Percentiles rank a stretch among this genome's conserved stretches.
These are phyloP conservation scores for Penicillium verrucosum DNA, from an alignment of 2,329 filamentous ascomycete species.

Conservation along the genomic window DNA sequence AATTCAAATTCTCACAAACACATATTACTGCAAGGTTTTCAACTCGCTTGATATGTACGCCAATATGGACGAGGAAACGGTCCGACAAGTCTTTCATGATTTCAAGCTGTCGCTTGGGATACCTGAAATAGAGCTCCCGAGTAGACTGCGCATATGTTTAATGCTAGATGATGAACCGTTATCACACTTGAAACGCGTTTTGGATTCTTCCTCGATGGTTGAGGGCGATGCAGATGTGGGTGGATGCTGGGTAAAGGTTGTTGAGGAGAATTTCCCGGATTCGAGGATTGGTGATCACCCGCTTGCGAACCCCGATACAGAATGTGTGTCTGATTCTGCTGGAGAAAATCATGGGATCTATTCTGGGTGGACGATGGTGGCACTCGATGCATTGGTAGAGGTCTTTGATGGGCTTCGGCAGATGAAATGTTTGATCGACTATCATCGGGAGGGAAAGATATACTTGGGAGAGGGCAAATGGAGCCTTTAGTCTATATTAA, in stretches of 20 bases:
- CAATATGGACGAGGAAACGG: conserved; percentile 13
- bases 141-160: conserved; percentile 26
- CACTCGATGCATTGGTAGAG: conserved; percentile 27
- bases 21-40: conserved; percentile 30
- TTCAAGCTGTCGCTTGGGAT: conserved; percentile 28
- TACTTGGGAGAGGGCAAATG: conserved; percentile 28
- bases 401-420: conserved; percentile 26
- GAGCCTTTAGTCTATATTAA: conserved; percentile 5
- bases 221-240: conserved; percentile 13
- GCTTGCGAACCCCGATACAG: not conserved
- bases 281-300: conserved; percentile 14
- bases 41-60: conserved; percentile 15
- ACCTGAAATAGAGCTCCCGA: conserved; percentile 26
- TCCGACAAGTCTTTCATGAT: conserved; percentile 28
- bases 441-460: conserved; percentile 21
- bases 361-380: conserved; percentile 27
- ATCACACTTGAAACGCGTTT: conserved; percentile 13
- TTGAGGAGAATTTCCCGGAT: conserved; percentile 33
- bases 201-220: conserved; percentile 13
- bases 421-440: conserved; percentile 23
- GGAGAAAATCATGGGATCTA: conserved; percentile 14
- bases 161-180: conserved; percentile 28
- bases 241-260: conserved; percentile 25
- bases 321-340: not conserved
- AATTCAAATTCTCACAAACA: conserved; percentile 14